Base-by-base conservation (phyloP, 257 asterid species). In the Solanum medicagineum region DNA sequence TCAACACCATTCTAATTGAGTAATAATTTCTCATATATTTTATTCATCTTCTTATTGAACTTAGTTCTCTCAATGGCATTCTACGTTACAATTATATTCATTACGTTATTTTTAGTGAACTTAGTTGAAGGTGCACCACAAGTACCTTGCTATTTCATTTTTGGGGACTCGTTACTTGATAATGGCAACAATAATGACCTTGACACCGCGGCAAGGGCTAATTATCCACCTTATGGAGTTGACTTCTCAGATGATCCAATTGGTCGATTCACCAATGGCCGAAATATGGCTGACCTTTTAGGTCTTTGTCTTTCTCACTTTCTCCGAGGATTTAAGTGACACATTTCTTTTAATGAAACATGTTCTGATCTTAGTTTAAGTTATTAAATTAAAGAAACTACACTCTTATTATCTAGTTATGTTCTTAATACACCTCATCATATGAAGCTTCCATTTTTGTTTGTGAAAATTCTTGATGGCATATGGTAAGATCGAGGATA, bases 111-210 rank as follows among this genome's bases (percentile, higher is more conserved):
- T 32, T 32, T 68, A 68, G 51, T 36, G 77, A 68, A 36, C 12
- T 68, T 68, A 68, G 51, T 68, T 68, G 51, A 68, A 68, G 83
- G 85, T 14, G 86, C 69, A 19, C 86, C 87, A 1, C 68, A 81
- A 85, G 91, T 84, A 8, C 93, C 94, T 6, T 91, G 94, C 36
- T 83, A 77, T 36, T 90, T 91, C 89, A 83, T 90, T 5, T 90
- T 92, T 26, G 94, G 93, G 13, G 94, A 89, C 69, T 90, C 94
- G 0, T 5, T 85, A 6, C 81, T 89, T 3, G 94, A 92, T 84
- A 87, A 85, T 44, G 93, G 94, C 73, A 92, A 92, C 59, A 92
- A 92, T 68, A 88, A 89, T 63, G 1, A 85, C 12, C 88, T 73
- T 11, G 0, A 15, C 0, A 85, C 92, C 1, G 5, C 14, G 0